Evolutionary conservation across 768 basidiomycete species (phyloP), one percentile per base, ranked within the genome.

Genomic region (Mycena kentingensis): DNA sequence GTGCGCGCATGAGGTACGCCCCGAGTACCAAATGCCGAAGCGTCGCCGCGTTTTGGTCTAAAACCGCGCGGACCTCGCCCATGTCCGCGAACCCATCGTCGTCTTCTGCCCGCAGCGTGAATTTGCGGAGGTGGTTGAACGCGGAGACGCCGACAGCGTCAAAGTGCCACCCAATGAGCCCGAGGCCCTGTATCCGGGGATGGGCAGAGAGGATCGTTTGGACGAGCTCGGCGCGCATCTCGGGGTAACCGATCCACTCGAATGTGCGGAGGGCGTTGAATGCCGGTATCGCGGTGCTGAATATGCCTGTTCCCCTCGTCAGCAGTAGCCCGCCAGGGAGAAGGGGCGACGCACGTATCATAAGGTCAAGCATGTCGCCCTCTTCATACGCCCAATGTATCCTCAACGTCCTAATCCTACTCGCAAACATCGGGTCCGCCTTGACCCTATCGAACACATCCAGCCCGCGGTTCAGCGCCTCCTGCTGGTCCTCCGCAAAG

Each of bases 161-260:
- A 58, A 88, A 88, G 66, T 88, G 85, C 82, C 83, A 88, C 2
- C 85, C 85, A 38, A 88, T 82, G 24, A 85, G 76, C 15, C 84
- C 85, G 5, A 87, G 73, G 6, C 77, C 73, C 15, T 75, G 76
- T 18, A 87, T 69, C 49, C 76, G 73, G 4, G 80, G 72, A 55
- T 86, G 84, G 46, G 73, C 78, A 5, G 72, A 66, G 12, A 84
- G 68, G 4, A 87, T 72, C 8, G 74, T 76, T 59, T 83, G 76
- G 0, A 87, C 84, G 76, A 83, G 82, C 46, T 86, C 84, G n/a
- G 74, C 81, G 10, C 80, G 74, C 68, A 87, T 70, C 62, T 87
- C 85, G 1, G 85, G 85, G 60, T 87, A 87, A 5, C 85, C 85
- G n/a, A 87, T 86, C 85, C 85, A 87, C 66, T 87, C 85, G 60